Base-by-base conservation (phyloP, 1,139 yeast genomes). In the Barnettozyma hawaiiensis region DNA sequence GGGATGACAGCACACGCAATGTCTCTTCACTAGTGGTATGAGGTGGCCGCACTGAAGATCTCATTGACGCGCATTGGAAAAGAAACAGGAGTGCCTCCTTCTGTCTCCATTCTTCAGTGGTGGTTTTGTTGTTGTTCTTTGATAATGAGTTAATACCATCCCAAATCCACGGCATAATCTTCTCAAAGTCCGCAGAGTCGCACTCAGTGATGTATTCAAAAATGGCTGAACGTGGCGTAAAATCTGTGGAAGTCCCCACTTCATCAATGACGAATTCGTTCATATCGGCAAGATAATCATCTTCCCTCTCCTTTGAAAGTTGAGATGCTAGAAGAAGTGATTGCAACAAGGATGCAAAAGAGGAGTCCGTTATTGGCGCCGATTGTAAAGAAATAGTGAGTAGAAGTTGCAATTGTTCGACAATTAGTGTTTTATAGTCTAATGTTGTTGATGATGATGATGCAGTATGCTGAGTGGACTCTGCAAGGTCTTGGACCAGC, bases 181-280 rank as follows among this genome's bases (percentile, higher is more conserved):
- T 7, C 52, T 46, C 18, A 69, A 65, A 41, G n/a, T 41, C 43
- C 2, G 39, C 20, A 8, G 41, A 35, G 4, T 37, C 18, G 3
- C 45, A 36, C 19, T 76, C 81, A 1, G 70, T 59, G 18, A 78
- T 50, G 21, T 71, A 69, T 31, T 79, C 85, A 40, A 64, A 61
- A 2, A 76, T 59, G 0, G 80, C 67, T 43, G 79, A 84, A 46
- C 92, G 68, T 2, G 75, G 71, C 5, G 70, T 60, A 11, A 64
- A 62, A 7, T 65, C 70, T 22, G 73, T 66, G 2, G 75, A 66
- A 33, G 85, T 67, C 1, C 89, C 95, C 1, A 85, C 71, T 45
- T 84, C 86, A 35, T 80, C 83, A 6, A 86, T 75, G 7, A 86
- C 84, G 59, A 76, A 87, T 7, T 62, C 65, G 54, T 86, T 85